A percentile compares a stretch with the other conserved stretches of the same genome.
Conservation (phyloP, 2,329 filamentous ascomycete genomes). For the Xylaria digitata region DNA sequence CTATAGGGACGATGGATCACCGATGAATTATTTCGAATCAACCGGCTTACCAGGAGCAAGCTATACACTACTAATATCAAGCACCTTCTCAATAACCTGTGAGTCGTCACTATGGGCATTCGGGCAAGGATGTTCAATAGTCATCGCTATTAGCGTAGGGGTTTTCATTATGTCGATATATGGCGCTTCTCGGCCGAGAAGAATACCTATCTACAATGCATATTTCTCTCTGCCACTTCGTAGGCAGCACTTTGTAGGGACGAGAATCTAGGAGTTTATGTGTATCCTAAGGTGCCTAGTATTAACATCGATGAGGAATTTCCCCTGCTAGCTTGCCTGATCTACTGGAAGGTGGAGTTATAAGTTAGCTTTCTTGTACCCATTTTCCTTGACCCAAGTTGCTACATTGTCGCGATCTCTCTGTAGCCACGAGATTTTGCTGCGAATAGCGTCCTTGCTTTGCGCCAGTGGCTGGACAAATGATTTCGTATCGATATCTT, state of each 20-base stretch:
- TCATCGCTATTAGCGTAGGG: not conserved
- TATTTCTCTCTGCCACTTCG: not conserved
- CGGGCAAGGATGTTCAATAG: not conserved
- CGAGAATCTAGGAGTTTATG: not conserved
- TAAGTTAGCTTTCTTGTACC: slow-evolving; percentile 57
- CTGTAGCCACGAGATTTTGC: slow-evolving; percentile 84
- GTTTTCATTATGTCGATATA: not conserved
- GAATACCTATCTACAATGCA: slow-evolving; percentile 22
- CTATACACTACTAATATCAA: not conserved
- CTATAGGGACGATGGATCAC: too few relatives aligned
- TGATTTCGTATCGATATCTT: slow-evolving; percentile 80
- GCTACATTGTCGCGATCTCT: slow-evolving; percentile 83
- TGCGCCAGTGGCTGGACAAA: slow-evolving; percentile 92
- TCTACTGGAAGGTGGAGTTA: slow-evolving; percentile 27
- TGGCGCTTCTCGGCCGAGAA: not conserved
- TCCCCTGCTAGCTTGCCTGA: not conserved
- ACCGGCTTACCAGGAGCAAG: not conserved
- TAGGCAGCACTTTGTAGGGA: not conserved
- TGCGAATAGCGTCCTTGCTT: slow-evolving; percentile 83
- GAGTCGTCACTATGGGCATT: not conserved
- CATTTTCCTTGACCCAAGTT: slow-evolving; percentile 69
- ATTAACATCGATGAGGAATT: not conserved
- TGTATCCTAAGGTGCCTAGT: not conserved
- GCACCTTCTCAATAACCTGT: not conserved
- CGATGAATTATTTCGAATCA: not conserved